Evolutionary conservation across 2,329 filamentous ascomycete genomes (phyloP).

Genomic region (Ophiostoma triangulosporum): DNA sequence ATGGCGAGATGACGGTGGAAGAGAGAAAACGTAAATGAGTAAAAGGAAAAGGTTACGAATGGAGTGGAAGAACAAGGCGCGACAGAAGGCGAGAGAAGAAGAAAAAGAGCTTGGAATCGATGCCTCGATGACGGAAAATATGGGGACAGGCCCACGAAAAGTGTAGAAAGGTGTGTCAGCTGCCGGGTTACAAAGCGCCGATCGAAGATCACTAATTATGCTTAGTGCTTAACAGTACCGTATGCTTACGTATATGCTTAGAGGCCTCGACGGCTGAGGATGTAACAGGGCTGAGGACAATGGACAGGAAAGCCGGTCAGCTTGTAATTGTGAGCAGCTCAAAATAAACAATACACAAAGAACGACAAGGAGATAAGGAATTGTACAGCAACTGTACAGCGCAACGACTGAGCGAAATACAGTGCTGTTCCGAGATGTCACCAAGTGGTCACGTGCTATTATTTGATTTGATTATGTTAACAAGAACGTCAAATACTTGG

Average conservation of each 20-base stretch:
- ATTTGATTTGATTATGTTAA: no score
- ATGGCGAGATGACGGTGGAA: neutral
- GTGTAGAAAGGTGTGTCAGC: neutral
- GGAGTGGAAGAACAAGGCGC: conserved; percentile 1
- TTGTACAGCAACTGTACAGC: neutral
- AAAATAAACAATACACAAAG: neutral
- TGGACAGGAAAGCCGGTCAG: no score
- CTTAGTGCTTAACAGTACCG: neutral
- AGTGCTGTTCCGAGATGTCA: no score
- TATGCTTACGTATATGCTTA: no score
- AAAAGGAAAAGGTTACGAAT: neutral
- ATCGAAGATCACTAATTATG: neutral
- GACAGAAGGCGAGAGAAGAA: conserved; percentile 3
- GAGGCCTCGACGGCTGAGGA: no score
- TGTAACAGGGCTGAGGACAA: no score
- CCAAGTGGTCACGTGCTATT: no score
- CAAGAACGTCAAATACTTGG: no score
- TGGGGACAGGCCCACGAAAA: neutral
- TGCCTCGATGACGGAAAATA: neutral
- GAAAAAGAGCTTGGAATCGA: neutral
- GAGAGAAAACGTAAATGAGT: neutral
- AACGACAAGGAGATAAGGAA: neutral
- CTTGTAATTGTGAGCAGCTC: no score
- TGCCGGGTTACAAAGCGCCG: neutral
- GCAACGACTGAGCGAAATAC: neutral